phyloP scores from a whole-genome alignment of 2,329 filamentous ascomycete species.

The Mycosphaerella sp. region DNA sequence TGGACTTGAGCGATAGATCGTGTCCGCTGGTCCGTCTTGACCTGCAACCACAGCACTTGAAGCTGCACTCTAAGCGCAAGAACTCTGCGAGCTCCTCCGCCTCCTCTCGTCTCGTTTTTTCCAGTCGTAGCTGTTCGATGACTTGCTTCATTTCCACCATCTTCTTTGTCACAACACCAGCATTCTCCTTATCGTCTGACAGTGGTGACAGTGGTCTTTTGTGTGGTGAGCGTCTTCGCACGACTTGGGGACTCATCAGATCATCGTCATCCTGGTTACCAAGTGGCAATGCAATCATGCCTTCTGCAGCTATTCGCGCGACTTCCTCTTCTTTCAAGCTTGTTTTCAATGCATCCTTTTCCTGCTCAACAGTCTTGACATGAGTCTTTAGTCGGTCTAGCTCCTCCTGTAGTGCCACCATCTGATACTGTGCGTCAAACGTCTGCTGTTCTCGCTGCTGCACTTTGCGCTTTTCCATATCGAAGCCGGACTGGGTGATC shows the following conservation, averaged over 20 bases:
- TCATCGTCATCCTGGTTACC: conserved; percentile 46
- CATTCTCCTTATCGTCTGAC: conserved; percentile 44
- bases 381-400: conserved; percentile 58
- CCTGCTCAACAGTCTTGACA: conserved; percentile 61
- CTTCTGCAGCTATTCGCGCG: conserved; percentile 65
- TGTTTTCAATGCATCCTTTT: conserved; percentile 67
- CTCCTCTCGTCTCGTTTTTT: conserved; percentile 57
- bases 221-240: conserved; percentile 15
- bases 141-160: conserved; percentile 44
- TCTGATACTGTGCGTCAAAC: conserved; percentile 60
- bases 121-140: conserved; percentile 47
- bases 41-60: conserved; percentile 59
- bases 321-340: conserved; percentile 68
- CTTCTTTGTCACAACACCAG: conserved; percentile 38
- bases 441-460: conserved; percentile 61
- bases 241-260: conserved; percentile 54
- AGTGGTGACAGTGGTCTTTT: conserved; percentile 46
- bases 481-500: conserved; percentile 53
- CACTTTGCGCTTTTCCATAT: conserved; percentile 58
- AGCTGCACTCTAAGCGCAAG: conserved; percentile 65
- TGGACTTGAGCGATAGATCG: conserved; percentile 2
- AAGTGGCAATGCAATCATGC: conserved; percentile 58
- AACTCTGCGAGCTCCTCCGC: conserved; percentile 70
- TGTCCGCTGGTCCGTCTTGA: conserved; percentile 28
- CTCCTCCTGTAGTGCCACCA: conserved; percentile 61